Conservation (phyloP, 495 filamentous ascomycete genomes). For the Aspergillus mulundensis region DNA sequence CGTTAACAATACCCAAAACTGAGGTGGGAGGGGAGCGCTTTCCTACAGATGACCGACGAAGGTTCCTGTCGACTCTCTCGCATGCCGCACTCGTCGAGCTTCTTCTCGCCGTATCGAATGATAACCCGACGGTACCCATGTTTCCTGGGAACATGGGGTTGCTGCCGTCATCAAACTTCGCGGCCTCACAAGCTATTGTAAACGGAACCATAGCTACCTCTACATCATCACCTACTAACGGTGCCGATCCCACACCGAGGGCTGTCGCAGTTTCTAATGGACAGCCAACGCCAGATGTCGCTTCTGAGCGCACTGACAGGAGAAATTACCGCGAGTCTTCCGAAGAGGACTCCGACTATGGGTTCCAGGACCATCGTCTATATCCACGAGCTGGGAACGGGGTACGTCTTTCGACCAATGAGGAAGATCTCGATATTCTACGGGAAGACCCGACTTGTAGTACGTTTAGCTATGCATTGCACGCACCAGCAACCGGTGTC, state of each 20-base stretch:
- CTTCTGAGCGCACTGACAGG: constrained; percentile 4
- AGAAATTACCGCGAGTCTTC: constrained; percentile 13
- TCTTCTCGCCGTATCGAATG: constrained; percentile 30
- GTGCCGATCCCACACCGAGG: neutral
- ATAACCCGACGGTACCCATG: constrained; percentile 34
- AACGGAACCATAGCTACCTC: neutral
- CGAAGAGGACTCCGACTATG: constrained; percentile 33
- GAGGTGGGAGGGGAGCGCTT: constrained; percentile 27
- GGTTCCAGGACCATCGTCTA: constrained; percentile 48
- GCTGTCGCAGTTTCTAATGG: neutral
- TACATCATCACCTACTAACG: constrained; percentile 5
- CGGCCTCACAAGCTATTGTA: constrained; percentile 1
- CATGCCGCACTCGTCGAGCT: constrained; percentile 40
- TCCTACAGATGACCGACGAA: constrained; percentile 31
- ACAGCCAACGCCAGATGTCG: neutral
- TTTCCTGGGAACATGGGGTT: constrained; percentile 34
- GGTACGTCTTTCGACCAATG: constrained; percentile 29
- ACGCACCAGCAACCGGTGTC: constrained; percentile 16
- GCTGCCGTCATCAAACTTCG: constrained; percentile 24
- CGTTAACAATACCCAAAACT: constrained; percentile 9
- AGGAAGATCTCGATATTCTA: constrained; percentile 40
- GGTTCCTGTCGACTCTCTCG: constrained; percentile 39
- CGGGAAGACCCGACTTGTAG: constrained; percentile 37
- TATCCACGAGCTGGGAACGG: constrained; percentile 65
- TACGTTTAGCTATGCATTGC: constrained; percentile 43